These are phyloP conservation scores for Kluyveromyces dobzhanskii DNA, from an alignment of 805 yeast genomes.

Conservation along the genomic window DNA sequence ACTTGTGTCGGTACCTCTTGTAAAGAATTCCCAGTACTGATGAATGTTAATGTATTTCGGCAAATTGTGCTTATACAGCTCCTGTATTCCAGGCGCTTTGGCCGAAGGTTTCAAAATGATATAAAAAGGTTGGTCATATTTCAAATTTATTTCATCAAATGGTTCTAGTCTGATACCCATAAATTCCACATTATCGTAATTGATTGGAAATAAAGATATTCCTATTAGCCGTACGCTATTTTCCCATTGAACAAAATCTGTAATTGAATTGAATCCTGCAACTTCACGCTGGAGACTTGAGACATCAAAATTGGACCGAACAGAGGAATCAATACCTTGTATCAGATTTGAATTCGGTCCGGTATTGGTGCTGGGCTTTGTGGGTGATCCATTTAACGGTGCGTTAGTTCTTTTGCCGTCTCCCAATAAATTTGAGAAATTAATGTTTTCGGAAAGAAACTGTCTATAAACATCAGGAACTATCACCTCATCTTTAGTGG, in stretches of 20 bases:
- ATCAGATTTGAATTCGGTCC: neutral
- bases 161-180: conserved; percentile 35
- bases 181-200: conserved; percentile 10
- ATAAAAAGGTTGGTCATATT: conserved; percentile 31
- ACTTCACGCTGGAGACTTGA: neutral
- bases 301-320: neutral
- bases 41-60: conserved; percentile 25
- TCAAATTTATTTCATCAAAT: conserved; percentile 20
- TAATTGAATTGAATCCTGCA: neutral
- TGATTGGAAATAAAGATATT: conserved; percentile 31
- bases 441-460: neutral
- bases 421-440: neutral
- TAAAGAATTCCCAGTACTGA: conserved; percentile 12
- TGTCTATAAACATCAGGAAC: neutral
- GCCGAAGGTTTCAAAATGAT: conserved; percentile 25
- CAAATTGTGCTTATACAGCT: conserved; percentile 31
- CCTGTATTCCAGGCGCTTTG: conserved; percentile 25
- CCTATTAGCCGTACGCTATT: conserved; percentile 29
- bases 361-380: neutral
- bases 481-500: neutral
- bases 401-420: neutral
- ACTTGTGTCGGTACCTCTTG: conserved; percentile 8
- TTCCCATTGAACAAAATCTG: conserved; percentile 1
- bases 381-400: neutral
- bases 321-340: neutral